Base-by-base conservation (phyloP, 176 grass and related monocot genomes). In the Ampelocalamus luodianensis region DNA sequence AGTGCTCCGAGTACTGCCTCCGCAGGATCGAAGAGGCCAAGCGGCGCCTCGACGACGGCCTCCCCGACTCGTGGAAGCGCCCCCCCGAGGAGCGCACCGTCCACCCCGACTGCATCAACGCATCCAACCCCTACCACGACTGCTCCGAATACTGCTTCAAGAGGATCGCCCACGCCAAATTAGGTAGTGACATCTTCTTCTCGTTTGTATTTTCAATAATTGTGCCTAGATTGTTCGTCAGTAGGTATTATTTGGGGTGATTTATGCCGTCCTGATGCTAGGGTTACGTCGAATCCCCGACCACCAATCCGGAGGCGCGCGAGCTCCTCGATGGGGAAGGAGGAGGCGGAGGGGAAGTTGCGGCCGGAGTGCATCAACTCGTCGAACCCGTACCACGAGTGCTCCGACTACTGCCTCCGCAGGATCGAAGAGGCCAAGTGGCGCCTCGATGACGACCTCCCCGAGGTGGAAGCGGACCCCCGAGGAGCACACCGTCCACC, bases 311-410 rank as follows among this genome's bases (percentile, higher is more conserved):
- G 32, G 32, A 34, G n/a, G n/a, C 48, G 14, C 9, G 22, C n/a
- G 13, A 46, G 0, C 32, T 5, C 59, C 32, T 34, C 32, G 62
- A 77, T 73, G 90, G 82, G 76, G 48, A 76, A 16, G 18, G 81
- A 29, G 37, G 62, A 12, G 53, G 24, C 8, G 42, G 42, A 43
- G 29, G 55, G 73, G 6, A 83, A 53, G 18, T 79, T 74, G 27
- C 81, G 24, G 46, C 87, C 93, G 60, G 90, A 85, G 29, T 94
- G 93, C 87, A 77, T 94, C 90, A 94, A 94, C 85, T 86, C 93
- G 29, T 88, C 90, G 10, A 94, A 94, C 68, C 93, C 90, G 32
- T 86, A 27, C 82, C 90, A 94, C 82, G 90, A 94, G 63, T 94
- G 93, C 87, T 78, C 86, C 42, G 93, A 94, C 40, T 92, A 90